phyloP scores from a whole-genome alignment of 2,329 filamentous ascomycete genomes.

The Lojkania enalia region DNA sequence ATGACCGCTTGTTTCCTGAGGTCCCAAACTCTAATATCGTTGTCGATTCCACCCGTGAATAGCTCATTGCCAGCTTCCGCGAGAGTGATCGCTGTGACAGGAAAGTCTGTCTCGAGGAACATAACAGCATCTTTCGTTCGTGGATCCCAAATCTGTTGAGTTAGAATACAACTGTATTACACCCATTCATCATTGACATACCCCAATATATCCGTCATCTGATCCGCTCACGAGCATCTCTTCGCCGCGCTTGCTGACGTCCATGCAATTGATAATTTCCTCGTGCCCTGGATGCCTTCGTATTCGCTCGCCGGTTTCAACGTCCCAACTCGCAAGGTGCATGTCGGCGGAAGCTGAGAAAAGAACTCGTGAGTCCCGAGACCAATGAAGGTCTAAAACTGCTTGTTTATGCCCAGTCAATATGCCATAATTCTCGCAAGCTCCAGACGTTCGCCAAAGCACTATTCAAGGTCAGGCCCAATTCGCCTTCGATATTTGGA shows the following conservation, averaged over 20 bases:
- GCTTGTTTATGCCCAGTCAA: conserved; percentile 89
- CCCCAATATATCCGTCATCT: conserved; percentile 87
- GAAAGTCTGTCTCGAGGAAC: conserved; percentile 88
- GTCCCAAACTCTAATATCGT: conserved; percentile 97
- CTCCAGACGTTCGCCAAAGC: conserved; percentile 89
- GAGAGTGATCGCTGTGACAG: conserved; percentile 88
- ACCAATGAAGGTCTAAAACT: conserved; percentile 92
- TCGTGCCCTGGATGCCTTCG: conserved; percentile 91
- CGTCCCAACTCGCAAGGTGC: conserved; percentile 92
- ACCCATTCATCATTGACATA: conserved; percentile 27
- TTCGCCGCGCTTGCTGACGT: conserved; percentile 85
- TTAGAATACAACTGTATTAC: background rate
- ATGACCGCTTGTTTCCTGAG: conserved; percentile 85
- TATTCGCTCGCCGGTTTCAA: conserved; percentile 89
- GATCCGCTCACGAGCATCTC: conserved; percentile 89
- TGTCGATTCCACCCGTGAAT: conserved; percentile 93
- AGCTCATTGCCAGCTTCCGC: conserved; percentile 94
- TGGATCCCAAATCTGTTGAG: conserved; percentile 78
- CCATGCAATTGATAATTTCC: conserved; percentile 90
- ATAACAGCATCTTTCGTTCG: conserved; percentile 85
- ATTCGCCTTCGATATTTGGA: too few relatives aligned
- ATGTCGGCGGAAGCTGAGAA: conserved; percentile 94
- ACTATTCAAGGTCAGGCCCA: conserved; percentile 56
- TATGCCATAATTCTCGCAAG: conserved; percentile 92
- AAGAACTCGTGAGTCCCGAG: conserved; percentile 85